Evolutionary conservation across 2,329 filamentous ascomycete genomes (phyloP), one percentile per base, ranked within the genome.

Genomic region (Furcasterigmium sp.): DNA sequence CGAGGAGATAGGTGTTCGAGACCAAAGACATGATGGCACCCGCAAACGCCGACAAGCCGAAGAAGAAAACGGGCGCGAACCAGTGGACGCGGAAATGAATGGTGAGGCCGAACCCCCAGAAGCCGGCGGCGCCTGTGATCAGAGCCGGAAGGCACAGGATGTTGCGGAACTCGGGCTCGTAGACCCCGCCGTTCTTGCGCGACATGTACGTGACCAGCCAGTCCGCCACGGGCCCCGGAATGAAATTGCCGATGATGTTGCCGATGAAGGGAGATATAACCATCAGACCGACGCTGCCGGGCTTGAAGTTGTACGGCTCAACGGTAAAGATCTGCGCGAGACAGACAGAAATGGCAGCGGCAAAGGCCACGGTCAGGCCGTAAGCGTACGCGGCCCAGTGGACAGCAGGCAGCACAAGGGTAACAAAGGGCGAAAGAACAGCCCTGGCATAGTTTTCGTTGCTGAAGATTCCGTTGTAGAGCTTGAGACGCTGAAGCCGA

Each of bases 81-180:
- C 32, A 35, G 32, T 35, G 32, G 9, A 17, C 18, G 3, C 32
- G 32, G 32, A 17, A 35, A 17, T 35, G 32, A 8, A 35, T 35
- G 15, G 32, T 17, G n/a, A 35, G 15, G 15, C 32, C 32, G 15
- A 35, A 35, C 3, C 32, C 32, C 32, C 32, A 35, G 32, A 35
- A 35, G 32, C 32, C 32, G 8, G 32, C 32, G 32, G 32, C 32
- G n/a, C 32, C 32, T 9, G 32, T 17, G 32, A 35, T 18, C n/a
- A 61, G 52, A 70, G 93, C 89, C 5, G 90, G 89, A 3, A 93
- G 68, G 1, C 95, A 85, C 2, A 97, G 76, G 8, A 93, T 55
- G 47, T 96, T 81, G 15, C 91, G 78, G 61, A 95, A 96, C 59
- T 96, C 91, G 1, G 91, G 91, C 64, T 96, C 91, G 32, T 35